Evolutionary conservation across 2,329 filamentous ascomycete species (phyloP).

Genomic region (Trichoderma simmonsii): DNA sequence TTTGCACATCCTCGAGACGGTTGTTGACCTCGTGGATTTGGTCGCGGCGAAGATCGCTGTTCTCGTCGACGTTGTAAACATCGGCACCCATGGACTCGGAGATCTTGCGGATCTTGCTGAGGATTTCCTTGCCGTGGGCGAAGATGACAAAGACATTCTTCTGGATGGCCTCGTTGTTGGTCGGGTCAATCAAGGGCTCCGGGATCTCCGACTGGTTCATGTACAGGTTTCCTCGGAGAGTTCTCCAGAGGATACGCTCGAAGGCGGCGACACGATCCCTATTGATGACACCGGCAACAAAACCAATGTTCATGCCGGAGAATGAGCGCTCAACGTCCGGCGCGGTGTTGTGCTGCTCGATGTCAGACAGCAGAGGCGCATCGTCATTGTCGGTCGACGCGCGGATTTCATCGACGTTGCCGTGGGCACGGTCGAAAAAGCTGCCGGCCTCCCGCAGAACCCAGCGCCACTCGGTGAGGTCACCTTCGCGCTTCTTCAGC

Average conservation of each 20-base stretch:
- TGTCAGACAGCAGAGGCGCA: conserved; percentile 86
- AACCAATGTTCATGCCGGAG: conserved; percentile 97
- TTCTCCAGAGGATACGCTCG: conserved; percentile 96
- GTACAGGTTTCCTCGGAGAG: conserved; percentile 94
- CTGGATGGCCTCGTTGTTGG: conserved; percentile 84
- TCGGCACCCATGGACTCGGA: conserved; percentile 96
- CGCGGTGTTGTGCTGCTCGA: conserved; percentile 73
- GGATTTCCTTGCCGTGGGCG: conserved; percentile 95
- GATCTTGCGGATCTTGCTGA: conserved; percentile 98
- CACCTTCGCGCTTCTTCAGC: conserved; percentile 93
- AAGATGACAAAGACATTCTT: conserved; percentile 99
- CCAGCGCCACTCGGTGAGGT: conserved; percentile 98
- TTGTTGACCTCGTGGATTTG: conserved; percentile 98
- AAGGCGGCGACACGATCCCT: conserved; percentile 92
- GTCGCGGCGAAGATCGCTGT: conserved; percentile 89
- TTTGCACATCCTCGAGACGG: conserved; percentile 83
- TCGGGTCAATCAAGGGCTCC: conserved; percentile 85
- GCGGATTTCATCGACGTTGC: conserved; percentile 94
- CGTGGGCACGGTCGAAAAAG: conserved; percentile 95
- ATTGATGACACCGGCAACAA: conserved; percentile 92
- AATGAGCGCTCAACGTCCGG: conserved; percentile 79
- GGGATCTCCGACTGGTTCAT: conserved; percentile 99
- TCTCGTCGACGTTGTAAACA: conserved; percentile 95
- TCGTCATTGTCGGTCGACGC: conserved; percentile 88
- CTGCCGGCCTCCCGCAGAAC: conserved; percentile 92